These are phyloP conservation scores for Emiliania huxleyi DNA, from an alignment of 78 protist species.

Conservation along the genomic window DNA sequence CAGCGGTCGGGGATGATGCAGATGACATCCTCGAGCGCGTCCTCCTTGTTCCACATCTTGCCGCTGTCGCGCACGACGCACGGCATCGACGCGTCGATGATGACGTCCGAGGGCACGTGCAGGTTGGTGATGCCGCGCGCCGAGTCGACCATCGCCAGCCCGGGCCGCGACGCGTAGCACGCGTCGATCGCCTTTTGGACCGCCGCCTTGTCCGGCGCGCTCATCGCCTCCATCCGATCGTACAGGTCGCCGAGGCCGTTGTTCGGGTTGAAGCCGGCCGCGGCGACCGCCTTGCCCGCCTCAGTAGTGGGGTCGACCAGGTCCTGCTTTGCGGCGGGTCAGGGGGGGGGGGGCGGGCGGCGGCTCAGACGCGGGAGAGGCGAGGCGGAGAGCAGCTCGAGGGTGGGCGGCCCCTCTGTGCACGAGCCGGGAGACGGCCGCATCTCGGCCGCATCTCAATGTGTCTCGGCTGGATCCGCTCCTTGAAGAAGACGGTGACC, in stretches of 20 bases:
- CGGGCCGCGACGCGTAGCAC: neutral
- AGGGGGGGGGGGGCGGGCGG: too few relatives aligned
- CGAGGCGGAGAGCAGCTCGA: too few relatives aligned
- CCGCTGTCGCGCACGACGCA: slow-evolving; percentile 44
- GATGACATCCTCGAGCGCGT: slow-evolving; percentile 36
- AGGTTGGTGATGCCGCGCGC: slow-evolving; percentile 45
- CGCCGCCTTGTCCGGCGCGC: neutral
- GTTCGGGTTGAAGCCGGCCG: neutral
- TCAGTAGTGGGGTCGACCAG: too few relatives aligned
- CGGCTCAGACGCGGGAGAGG: too few relatives aligned
- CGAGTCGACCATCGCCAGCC: slow-evolving; percentile 30
- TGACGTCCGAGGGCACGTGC: slow-evolving; percentile 52
- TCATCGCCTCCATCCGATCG: neutral
- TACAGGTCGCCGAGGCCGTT: slow-evolving; percentile 30
- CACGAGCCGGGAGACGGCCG: too few relatives aligned
- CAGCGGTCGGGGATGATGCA: slow-evolving; percentile 54
- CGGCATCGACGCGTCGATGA: slow-evolving; percentile 59
- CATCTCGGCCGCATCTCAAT: too few relatives aligned
- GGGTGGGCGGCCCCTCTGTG: too few relatives aligned
- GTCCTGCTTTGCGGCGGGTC: too few relatives aligned
- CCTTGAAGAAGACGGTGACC: slow-evolving; percentile 18
- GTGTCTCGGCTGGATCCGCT: neutral
- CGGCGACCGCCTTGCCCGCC: neutral
- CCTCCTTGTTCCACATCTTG: slow-evolving; percentile 55
- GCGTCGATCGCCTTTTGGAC: neutral